Percentiles rank a stretch among this genome's conserved stretches.
Conservation (phyloP, 2,329 filamentous ascomycete species). For the Cordyceps tenuipes region DNA sequence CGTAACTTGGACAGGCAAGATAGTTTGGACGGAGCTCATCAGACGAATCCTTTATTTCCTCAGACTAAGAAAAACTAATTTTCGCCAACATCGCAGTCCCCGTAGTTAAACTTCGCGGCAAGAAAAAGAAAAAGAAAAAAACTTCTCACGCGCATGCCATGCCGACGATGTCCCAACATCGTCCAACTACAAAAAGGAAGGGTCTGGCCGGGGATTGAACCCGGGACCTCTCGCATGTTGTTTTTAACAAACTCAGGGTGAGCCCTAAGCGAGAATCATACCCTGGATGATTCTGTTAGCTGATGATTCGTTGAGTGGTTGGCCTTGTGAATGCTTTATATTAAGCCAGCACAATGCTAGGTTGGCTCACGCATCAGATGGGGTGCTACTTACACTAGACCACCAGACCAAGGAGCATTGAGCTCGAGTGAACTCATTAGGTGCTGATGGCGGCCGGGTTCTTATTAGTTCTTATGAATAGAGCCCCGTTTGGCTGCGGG, state of each 20-base stretch:
- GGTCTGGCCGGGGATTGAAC: conserved; percentile 39
- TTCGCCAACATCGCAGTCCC: too few relatives aligned
- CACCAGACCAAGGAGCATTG: conserved; percentile 8
- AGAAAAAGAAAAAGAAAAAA: too few relatives aligned
- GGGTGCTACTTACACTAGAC: conserved; percentile 10
- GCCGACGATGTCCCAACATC: not conserved
- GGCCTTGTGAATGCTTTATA: not conserved
- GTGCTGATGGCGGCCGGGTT: conserved; percentile 11
- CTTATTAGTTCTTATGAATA: conserved; percentile 5
- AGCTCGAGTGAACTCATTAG: not conserved
- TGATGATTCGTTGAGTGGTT: conserved; percentile 14
- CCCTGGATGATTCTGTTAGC: conserved; percentile 14
- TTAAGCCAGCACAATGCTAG: not conserved
- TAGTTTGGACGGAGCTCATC: too few relatives aligned
- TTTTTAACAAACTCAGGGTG: conserved; percentile 13
- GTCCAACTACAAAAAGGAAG: conserved; percentile 20
- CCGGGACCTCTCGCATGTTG: conserved; percentile 36
- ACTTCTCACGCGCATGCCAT: not conserved
- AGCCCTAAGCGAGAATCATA: conserved; percentile 27
- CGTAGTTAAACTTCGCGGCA: too few relatives aligned
- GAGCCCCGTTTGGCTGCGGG: not conserved
- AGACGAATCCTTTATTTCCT: too few relatives aligned
- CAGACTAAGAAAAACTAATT: too few relatives aligned
- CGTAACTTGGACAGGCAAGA: too few relatives aligned
- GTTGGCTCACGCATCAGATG: not conserved